Evolutionary conservation across 345 rosid genomes (phyloP).

Genomic region (Ceriops decandra): DNA sequence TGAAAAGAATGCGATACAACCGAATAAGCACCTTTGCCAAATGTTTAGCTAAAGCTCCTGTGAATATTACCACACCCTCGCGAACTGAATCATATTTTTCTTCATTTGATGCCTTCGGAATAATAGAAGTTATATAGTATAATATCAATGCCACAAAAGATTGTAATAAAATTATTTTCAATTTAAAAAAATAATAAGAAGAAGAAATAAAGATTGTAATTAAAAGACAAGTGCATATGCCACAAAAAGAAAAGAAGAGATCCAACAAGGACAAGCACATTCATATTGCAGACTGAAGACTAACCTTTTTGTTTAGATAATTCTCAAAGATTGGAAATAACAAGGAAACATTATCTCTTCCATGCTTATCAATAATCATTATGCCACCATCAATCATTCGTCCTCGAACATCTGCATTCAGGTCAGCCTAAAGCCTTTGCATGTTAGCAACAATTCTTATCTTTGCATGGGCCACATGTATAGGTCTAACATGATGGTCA

Average conservation of each 20-base stretch:
- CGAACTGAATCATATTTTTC: conserved; percentile 91
- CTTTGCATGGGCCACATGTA: background rate
- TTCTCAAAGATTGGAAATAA: conserved; percentile 94
- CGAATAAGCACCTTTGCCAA: conserved; percentile 61
- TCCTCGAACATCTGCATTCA: conserved; percentile 96
- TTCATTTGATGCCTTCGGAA: conserved; percentile 79
- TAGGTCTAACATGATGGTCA: no score
- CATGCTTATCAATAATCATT: conserved; percentile 89
- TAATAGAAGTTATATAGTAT: background rate
- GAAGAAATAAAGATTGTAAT: background rate
- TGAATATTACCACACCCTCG: conserved; percentile 95
- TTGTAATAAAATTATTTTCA: background rate
- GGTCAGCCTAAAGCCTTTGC: conserved; percentile 65
- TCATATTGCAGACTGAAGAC: conserved; percentile 18
- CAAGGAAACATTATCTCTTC: conserved; percentile 81
- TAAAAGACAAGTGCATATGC: background rate
- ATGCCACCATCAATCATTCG: conserved; percentile 97
- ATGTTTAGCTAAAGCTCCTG: conserved; percentile 95
- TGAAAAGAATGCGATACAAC: conserved; percentile 1
- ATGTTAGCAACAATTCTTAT: background rate
- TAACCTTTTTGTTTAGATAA: conserved; percentile 87
- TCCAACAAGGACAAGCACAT: conserved; percentile 4
- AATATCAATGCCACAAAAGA: background rate
- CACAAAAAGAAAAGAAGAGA: conserved; percentile 1
- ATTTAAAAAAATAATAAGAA: no score